Evolutionary conservation across 176 grass and related monocot genomes (phyloP), one percentile per base, ranked within the genome.

Genomic region (Thinopyrum elongatum): DNA sequence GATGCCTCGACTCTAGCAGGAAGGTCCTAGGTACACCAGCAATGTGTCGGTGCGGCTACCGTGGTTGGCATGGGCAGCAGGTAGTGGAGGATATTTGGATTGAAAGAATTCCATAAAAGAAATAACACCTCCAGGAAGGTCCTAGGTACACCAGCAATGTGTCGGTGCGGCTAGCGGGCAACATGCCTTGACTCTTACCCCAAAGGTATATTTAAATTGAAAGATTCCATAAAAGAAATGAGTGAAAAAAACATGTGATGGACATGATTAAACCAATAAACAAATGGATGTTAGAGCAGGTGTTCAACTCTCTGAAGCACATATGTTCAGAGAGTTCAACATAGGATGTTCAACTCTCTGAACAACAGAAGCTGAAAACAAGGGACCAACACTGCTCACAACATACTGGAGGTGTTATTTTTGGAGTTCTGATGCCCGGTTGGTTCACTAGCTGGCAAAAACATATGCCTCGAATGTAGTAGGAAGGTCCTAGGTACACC

Each of bases 211-310:
- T 55, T 88, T 34, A 30, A 65, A 28, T 23, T 67, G 58, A 30
- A 84, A 82, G 65, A 82, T 70, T 13, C 6, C 13, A 67, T 82
- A 70, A 34, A 67, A 26, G 31, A 82, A 51, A 70, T 46, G 16
- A 44, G 34, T 46, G 77, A 42, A 80, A 79, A 79, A 26, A 15
- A 75, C 47, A 80, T 10, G 49, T n/a, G 5, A 58, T 12, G 47
- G 62, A 64, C 9, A 3, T 62, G 58, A 47, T 10, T 69, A 76
- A 77, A 34, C 30, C 31, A 60, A 63, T 53, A 73, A 63, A 47
- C 33, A 57, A 85, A 85, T 44, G 76, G 41, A 79, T 13, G 47
- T 74, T 72, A 80, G 13, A 22, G 23, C 30, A 9, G 65, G 31
- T 78, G 41, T 39, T 69, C 13, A 70, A 47, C 65, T 62, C 22